Conservation (phyloP, 2,329 filamentous ascomycete species). For the Ciborinia camelliae region DNA sequence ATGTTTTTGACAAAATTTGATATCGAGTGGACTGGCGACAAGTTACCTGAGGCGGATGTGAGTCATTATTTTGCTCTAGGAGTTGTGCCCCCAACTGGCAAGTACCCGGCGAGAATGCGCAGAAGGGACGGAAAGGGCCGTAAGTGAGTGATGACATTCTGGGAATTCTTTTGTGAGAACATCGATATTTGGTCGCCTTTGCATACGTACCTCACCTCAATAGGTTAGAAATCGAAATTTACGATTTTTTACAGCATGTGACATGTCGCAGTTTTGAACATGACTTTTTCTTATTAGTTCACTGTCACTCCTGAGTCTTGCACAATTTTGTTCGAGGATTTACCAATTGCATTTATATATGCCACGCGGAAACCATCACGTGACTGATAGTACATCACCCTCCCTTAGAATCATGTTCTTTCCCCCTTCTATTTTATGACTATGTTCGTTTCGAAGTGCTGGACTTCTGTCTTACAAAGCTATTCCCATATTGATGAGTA, state of each 20-base stretch:
- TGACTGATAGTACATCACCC: no score
- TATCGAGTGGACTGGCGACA: constrained; percentile 31
- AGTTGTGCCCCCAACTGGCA: constrained; percentile 25
- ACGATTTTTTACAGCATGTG: no score
- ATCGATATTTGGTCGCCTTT: neutral
- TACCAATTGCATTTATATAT: neutral
- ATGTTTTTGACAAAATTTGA: constrained; percentile 38
- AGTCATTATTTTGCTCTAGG: constrained; percentile 29
- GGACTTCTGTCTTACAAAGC: no score
- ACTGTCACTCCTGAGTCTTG: neutral
- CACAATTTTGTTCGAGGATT: neutral
- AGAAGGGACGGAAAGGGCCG: constrained; percentile 6
- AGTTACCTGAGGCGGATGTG: constrained; percentile 21
- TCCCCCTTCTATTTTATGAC: no score
- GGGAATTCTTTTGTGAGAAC: neutral
- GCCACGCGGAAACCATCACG: no score
- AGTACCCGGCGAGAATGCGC: constrained; percentile 25
- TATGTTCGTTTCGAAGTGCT: no score
- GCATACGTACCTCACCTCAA: accelerated
- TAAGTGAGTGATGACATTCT: neutral
- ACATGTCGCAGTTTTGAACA: no score
- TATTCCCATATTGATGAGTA: no score
- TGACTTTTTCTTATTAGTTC: no score
- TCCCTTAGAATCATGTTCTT: no score
- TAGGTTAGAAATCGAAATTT: no score